Evolutionary conservation across 164 flowering plant genomes (phyloP), one percentile per base, ranked within the genome.

Genomic region (Magnolia changhungtana): DNA sequence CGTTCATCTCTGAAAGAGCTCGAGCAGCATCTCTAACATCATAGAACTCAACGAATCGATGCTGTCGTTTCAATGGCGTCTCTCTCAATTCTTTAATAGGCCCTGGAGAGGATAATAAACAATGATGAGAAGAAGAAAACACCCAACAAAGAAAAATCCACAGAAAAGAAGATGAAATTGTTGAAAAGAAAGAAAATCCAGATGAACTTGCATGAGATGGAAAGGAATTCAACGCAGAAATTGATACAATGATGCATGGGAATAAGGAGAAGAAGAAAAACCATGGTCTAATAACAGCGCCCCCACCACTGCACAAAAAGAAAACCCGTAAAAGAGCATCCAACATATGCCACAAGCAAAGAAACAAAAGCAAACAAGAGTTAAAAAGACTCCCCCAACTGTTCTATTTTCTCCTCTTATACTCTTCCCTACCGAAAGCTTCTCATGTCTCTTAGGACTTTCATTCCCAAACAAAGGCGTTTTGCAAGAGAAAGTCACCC

Each of bases 31-130:
- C 89, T 75, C 99, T 75, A 0, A 88, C 78, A 65, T 96, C 98
- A 73, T 77, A 93, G 68, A 88, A 96, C 86, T 96, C 98, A 50
- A 96, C 86, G 69, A 92, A 96, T 50, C 86, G 83, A 71, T 93
- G 98, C 37, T 85, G 83, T 73, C 79, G 81, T 78, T 92, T 96
- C 75, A 63, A 75, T 37, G 98, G 98, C 8, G 98, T 90, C 81
- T 89, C 96, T 75, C 98, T 87, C 71, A 92, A 19, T 78, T 95
- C 99, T 86, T 87, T 93, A 71, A 95, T 88, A 0, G 81, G 76
- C 19, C 99, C 99, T 95, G 74, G 2, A 45, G 24, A 59, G 29
- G 16, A 4, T 18, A 7, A 71, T 37, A 37, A 5, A 37, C 45
- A 37, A 3, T 37, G 45, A 37, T 37, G 45, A 19, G 8, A 59